Percentiles rank a stretch among this genome's conserved stretches.
Conservation (phyloP, 306 rosid species). For the Sicyos baderoa region DNA sequence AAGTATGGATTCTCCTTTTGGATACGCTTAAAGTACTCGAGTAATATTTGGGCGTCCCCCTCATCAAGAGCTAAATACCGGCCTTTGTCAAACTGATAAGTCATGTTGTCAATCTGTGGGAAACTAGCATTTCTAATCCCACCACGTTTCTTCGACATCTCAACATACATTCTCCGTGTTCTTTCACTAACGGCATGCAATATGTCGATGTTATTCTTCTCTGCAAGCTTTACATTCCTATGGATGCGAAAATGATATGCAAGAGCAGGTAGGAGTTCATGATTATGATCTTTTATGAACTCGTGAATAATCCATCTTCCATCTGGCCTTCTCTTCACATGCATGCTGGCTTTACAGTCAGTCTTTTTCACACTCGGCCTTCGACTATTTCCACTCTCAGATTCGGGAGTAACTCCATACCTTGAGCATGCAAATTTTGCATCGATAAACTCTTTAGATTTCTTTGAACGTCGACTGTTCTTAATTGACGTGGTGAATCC, state of each 20-base stretch:
- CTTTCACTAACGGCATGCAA: slow-evolving; percentile 91
- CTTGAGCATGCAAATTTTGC: slow-evolving; percentile 93
- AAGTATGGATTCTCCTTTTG: slow-evolving; percentile 70
- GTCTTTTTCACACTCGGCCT: slow-evolving; percentile 90
- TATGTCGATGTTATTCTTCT: slow-evolving; percentile 84
- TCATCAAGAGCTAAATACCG: slow-evolving; percentile 66
- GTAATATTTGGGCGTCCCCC: slow-evolving; percentile 78
- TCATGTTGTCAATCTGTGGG: slow-evolving; percentile 28
- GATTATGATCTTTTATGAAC: slow-evolving; percentile 88
- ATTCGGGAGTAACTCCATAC: slow-evolving; percentile 85
- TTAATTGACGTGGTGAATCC: slow-evolving; percentile 91
- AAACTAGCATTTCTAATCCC: slow-evolving; percentile 40
- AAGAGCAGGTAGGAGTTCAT: slow-evolving; percentile 85
- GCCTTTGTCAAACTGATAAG: slow-evolving; percentile 53
- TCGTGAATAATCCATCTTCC: slow-evolving; percentile 92
- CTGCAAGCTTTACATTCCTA: slow-evolving; percentile 85
- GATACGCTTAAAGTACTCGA: slow-evolving; percentile 79
- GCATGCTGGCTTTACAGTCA: slow-evolving; percentile 97
- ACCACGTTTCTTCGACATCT: slow-evolving; percentile 77
- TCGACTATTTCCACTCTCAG: slow-evolving; percentile 72
- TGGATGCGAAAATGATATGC: slow-evolving; percentile 93
- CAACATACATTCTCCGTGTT: slow-evolving; percentile 85
- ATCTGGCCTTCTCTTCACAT: slow-evolving; percentile 76
- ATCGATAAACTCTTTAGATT: slow-evolving; percentile 84
- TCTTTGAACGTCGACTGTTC: slow-evolving; percentile 94